Base-by-base conservation (phyloP, 257 asterid species). In the Rhazya stricta region DNA sequence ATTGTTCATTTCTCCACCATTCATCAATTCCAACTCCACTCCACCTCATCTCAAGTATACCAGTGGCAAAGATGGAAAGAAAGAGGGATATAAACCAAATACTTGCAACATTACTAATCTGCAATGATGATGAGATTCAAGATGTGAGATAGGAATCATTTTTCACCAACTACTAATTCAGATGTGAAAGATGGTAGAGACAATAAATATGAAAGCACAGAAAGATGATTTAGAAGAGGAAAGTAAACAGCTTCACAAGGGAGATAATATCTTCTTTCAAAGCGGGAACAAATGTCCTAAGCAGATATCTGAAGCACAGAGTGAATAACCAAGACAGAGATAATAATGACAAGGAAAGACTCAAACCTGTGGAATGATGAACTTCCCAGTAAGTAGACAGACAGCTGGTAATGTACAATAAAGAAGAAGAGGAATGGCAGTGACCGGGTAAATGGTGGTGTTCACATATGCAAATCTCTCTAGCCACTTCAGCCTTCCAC, bases 1-100 rank as follows among this genome's bases (percentile, higher is more conserved):
- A 94, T 86, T 94, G 98, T 85, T 94, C 98, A 43, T 94, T 94
- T 81, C 98, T 91, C 98, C 98, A 94, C 98, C 98, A 94, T 80
- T 94, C 98, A 25, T 94, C 97, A 30, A 94, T 94, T 77, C 96
- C 93, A 19, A 94, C 98, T 46, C 97, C 98, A 73, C 98, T 91
- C 98, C 98, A 94, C 81, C 96, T 81, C 98, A 94, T 94, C 80
- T 94, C 98, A 41, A 94, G 91, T 34, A 94, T 94, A 79, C 98
- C 98, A 2, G 98, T 94, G 2, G 98, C 98, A 51, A 94, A 94
- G 85, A 94, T 91, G 77, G 97, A 94, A 75, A 91, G 93, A 70
- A 94, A 94, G 87, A 91, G 96, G 84, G 98, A 89, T 19, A 91
- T 87, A 85, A 94, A 91, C 97, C 98, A 91, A 74, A 93, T 78